These are phyloP conservation scores for Paralagenidium karlingii DNA, from an alignment of 352 stramenopile species.

Conservation along the genomic window DNA sequence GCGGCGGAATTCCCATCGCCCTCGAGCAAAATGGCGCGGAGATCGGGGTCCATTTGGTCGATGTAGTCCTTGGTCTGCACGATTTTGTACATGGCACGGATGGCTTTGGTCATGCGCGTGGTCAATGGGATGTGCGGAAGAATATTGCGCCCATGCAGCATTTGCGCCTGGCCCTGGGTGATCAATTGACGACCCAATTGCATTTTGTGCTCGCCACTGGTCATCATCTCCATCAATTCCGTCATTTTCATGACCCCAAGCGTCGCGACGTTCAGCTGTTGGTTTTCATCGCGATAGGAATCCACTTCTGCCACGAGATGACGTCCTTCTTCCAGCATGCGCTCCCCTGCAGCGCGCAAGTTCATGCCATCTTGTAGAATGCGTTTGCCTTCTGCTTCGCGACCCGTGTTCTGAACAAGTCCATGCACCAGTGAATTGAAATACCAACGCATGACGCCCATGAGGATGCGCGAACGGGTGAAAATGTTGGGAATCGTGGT, in stretches of 20 bases:
- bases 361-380: slow-evolving; percentile 49
- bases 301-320: slow-evolving; percentile 31
- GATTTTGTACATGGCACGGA: slow-evolving; percentile 39
- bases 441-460: slow-evolving; percentile 50
- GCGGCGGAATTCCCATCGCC: slow-evolving; percentile 3
- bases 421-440: slow-evolving; percentile 55
- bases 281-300: slow-evolving; percentile 24
- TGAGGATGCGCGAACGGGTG: slow-evolving; percentile 30
- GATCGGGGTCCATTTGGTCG: slow-evolving; percentile 39
- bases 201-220: slow-evolving; percentile 25
- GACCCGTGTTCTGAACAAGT: slow-evolving; percentile 38
- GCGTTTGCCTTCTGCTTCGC: slow-evolving; percentile 48
- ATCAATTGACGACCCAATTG: slow-evolving; percentile 14
- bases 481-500: slow-evolving; percentile 14
- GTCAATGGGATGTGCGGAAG: slow-evolving; percentile 41
- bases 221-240: slow-evolving; percentile 35
- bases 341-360: slow-evolving; percentile 33
- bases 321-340: slow-evolving; percentile 27
- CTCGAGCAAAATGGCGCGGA: slow-evolving; percentile 21
- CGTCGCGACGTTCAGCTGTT: slow-evolving; percentile 34
- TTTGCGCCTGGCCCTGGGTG: slow-evolving; percentile 24
- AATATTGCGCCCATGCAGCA: slow-evolving; percentile 22
- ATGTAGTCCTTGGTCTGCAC: slow-evolving; percentile 65
- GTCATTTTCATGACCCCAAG: slow-evolving; percentile 43
- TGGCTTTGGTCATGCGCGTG: slow-evolving; percentile 35